Percentiles rank a stretch among this genome's conserved stretches.
phyloP scores from a whole-genome alignment of 2,329 filamentous ascomycete genomes.

The Penicillium hordei region DNA sequence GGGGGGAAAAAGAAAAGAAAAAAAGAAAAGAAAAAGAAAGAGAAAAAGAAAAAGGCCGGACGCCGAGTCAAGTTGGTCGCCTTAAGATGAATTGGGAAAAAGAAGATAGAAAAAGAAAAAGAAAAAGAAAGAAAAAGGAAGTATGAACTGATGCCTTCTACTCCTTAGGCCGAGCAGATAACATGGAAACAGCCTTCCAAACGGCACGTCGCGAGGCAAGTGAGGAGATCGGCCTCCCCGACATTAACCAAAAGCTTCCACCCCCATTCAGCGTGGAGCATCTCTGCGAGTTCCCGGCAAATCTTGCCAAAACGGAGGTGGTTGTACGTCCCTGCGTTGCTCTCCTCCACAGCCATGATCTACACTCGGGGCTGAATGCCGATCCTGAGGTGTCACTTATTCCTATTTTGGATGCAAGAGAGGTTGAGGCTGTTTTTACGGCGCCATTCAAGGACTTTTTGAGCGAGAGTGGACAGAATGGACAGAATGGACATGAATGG shows the following conservation, averaged over 20 bases:
- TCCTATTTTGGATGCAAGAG: slow-evolving; percentile 79
- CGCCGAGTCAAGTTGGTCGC: not conserved
- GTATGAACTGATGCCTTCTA: not conserved
- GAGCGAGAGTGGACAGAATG: slow-evolving; percentile 29
- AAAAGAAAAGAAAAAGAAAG: not conserved
- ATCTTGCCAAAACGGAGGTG: slow-evolving; percentile 70
- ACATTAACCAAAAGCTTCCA: slow-evolving; percentile 68
- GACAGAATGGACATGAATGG: slow-evolving; percentile 60
- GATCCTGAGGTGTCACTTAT: slow-evolving; percentile 70
- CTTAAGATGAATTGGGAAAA: not conserved
- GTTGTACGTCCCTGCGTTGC: slow-evolving; percentile 75
- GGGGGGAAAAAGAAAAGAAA: not conserved
- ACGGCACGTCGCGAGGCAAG: slow-evolving; percentile 86
- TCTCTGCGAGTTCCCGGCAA: slow-evolving; percentile 78
- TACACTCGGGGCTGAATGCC: slow-evolving; percentile 42
- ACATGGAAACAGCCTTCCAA: slow-evolving; percentile 63
- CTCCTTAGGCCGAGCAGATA: slow-evolving; percentile 55
- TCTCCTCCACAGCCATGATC: slow-evolving; percentile 67
- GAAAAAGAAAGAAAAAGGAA: slow-evolving; percentile 10
- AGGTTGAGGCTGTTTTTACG: slow-evolving; percentile 92
- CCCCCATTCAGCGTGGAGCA: slow-evolving; percentile 81
- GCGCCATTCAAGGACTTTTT: slow-evolving; percentile 86
- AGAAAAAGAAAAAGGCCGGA: not conserved
- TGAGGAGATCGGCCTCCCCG: slow-evolving; percentile 88
- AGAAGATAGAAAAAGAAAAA: not conserved